Conservation (phyloP, 2,329 filamentous ascomycete genomes). For the Fusarium sp. region DNA sequence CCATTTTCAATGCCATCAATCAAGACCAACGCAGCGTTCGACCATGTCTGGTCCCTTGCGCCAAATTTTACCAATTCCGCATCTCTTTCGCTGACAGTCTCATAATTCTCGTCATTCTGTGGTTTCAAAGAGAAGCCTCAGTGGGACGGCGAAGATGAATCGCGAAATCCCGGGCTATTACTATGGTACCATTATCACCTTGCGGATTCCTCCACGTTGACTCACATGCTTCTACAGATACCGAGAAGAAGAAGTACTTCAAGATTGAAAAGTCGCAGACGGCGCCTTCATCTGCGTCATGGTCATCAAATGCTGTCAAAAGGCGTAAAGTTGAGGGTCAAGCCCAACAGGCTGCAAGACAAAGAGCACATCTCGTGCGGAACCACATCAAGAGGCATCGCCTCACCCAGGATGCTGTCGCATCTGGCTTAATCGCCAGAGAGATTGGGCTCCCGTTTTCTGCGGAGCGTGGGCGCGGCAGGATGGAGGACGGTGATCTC, state of each 20-base stretch:
- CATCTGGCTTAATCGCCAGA: constrained; percentile 42
- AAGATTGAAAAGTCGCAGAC: constrained; percentile 70
- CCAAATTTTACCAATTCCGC: not conserved
- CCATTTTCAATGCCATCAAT: not conserved
- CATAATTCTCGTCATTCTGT: not conserved
- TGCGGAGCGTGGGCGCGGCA: constrained; percentile 37
- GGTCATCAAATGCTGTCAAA: constrained; percentile 70
- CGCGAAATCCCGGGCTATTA: constrained; percentile 65
- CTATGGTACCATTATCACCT: constrained; percentile 56
- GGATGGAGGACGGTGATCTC: constrained; percentile 41
- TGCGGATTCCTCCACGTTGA: not conserved
- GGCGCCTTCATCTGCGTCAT: constrained; percentile 62
- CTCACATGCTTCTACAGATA: constrained; percentile 52
- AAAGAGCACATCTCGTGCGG: constrained; percentile 48
- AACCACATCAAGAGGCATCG: constrained; percentile 55
- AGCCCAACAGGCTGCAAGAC: constrained; percentile 42
- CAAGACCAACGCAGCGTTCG: not conserved
- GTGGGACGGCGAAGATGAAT: constrained; percentile 43
- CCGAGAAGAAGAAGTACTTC: constrained; percentile 74
- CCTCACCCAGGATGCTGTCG: constrained; percentile 50
- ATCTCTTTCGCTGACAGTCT: not conserved
- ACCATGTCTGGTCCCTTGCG: not conserved
- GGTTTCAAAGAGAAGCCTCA: not conserved
- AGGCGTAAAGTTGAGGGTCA: constrained; percentile 62
- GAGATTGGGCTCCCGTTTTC: constrained; percentile 39